Evolutionary conservation across 2,329 filamentous ascomycete genomes (phyloP).

Genomic region (Taxawa tesnikishii): DNA sequence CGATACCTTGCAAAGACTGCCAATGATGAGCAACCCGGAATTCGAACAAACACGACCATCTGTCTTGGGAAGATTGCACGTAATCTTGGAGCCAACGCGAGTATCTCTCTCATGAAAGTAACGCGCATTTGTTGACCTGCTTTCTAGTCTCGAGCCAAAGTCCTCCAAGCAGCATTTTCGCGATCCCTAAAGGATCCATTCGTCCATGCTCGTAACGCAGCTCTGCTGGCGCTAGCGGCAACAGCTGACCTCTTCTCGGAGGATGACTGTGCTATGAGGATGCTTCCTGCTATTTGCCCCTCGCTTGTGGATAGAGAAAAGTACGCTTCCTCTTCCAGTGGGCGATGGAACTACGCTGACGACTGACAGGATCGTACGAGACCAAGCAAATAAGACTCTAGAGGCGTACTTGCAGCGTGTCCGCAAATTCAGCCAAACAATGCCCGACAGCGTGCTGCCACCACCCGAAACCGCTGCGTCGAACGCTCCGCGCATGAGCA

Average conservation of each 20-base stretch:
- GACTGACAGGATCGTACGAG: slow-evolving; percentile 54
- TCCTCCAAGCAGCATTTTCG: slow-evolving; percentile 84
- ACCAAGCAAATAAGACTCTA: slow-evolving; percentile 80
- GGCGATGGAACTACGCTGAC: slow-evolving; percentile 5
- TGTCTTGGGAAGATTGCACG: slow-evolving; percentile 93
- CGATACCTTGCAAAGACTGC: slow-evolving; percentile 88
- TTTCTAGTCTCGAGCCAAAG: slow-evolving; percentile 63
- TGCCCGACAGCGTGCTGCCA: slow-evolving; percentile 72
- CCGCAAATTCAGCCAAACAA: slow-evolving; percentile 60
- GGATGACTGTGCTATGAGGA: slow-evolving; percentile 74
- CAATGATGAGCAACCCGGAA: slow-evolving; percentile 94
- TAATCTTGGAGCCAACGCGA: slow-evolving; percentile 56
- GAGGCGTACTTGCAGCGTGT: slow-evolving; percentile 76
- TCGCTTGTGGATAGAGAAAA: slow-evolving; percentile 91
- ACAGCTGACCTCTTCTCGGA: slow-evolving; percentile 79
- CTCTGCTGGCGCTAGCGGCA: slow-evolving; percentile 72
- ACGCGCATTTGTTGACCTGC: not conserved
- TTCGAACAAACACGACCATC: slow-evolving; percentile 95
- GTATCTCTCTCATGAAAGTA: too few species aligned
- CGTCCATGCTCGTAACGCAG: slow-evolving; percentile 82
- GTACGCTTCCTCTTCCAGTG: slow-evolving; percentile 18
- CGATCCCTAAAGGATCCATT: slow-evolving; percentile 87
- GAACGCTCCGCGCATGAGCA: slow-evolving; percentile 59
- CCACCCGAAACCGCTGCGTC: slow-evolving; percentile 42
- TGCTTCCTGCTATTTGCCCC: slow-evolving; percentile 75